phyloP scores from a whole-genome alignment of 1,284 basidiomycete genomes.

The Takashimella tepidaria region DNA sequence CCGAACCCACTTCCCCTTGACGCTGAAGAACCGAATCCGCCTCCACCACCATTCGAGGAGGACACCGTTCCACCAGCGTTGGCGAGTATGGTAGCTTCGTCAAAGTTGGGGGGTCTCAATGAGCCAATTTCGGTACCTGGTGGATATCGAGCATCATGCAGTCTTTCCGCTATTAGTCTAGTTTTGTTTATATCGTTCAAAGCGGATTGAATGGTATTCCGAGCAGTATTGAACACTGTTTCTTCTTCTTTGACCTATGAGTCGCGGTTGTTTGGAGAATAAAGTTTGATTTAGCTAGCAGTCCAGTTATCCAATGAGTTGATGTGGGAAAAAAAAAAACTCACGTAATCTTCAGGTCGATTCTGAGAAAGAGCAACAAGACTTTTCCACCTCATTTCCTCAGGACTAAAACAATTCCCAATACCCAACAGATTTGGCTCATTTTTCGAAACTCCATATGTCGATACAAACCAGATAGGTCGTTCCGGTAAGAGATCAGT shows the following conservation, averaged over 20 bases:
- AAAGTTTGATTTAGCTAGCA: background rate
- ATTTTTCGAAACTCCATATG: constrained; percentile 65
- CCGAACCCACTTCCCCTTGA: background rate
- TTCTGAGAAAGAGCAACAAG: constrained; percentile 57
- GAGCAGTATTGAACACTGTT: constrained; percentile 18
- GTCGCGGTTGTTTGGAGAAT: background rate
- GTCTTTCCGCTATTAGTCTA: constrained; percentile 25
- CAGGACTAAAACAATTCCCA: constrained; percentile 60
- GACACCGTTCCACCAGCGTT: background rate
- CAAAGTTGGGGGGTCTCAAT: constrained; percentile 27
- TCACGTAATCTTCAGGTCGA: constrained; percentile 64
- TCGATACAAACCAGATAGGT: constrained; percentile 76
- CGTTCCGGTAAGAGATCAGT: constrained; percentile 35
- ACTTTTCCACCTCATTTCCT: constrained; percentile 73
- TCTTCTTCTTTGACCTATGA: constrained; percentile 35
- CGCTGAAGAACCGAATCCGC: background rate
- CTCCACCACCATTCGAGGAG: background rate
- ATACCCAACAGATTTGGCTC: constrained; percentile 62
- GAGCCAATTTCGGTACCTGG: constrained; percentile 14
- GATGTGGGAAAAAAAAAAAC: too few relatives aligned
- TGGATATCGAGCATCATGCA: constrained; percentile 37
- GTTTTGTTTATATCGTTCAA: constrained; percentile 22
- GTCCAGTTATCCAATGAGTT: too few relatives aligned
- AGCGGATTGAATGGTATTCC: constrained; percentile 25
- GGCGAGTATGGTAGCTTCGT: constrained; percentile 25